Evolutionary conservation across 495 filamentous ascomycete species (phyloP).

Genomic region (Pyronema omphalodes): DNA sequence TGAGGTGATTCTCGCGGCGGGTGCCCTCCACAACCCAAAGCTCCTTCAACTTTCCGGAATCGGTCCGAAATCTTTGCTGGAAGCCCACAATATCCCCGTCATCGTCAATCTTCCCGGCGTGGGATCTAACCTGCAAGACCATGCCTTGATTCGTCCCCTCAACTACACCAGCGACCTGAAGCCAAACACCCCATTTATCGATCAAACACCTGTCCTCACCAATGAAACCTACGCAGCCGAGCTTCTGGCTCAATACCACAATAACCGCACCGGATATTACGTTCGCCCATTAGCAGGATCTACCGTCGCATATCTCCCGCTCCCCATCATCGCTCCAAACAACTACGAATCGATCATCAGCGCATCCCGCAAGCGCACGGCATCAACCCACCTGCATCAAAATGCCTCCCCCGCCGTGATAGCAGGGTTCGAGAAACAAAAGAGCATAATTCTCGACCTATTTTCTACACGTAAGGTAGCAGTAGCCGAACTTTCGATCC

Average conservation of each 20-base stretch:
- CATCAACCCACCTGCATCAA: conserved; percentile 20
- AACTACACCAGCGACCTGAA: conserved; percentile 2
- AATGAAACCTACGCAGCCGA: conserved; percentile 28
- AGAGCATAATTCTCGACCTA: conserved; percentile 11
- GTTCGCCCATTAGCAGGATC: conserved; percentile 21
- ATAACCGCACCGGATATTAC: conserved; percentile 23
- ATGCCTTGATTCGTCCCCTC: conserved; percentile 11
- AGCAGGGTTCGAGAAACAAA: conserved; percentile 24
- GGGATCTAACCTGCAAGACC: conserved; percentile 38
- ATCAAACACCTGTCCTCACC: background rate
- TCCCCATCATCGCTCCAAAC: background rate
- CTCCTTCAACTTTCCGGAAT: conserved; percentile 36
- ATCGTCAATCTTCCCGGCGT: conserved; percentile 33
- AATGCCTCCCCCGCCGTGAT: conserved; percentile 26
- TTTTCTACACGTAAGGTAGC: conserved; percentile 9
- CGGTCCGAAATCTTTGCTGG: conserved; percentile 29
- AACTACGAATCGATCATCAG: background rate
- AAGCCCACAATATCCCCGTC: conserved; percentile 26
- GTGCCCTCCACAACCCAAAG: conserved; percentile 36
- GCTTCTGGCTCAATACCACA: conserved; percentile 26
- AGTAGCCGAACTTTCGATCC: conserved; percentile 13
- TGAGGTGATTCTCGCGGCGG: conserved; percentile 39
- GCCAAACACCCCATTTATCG: background rate
- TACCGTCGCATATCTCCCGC: conserved; percentile 25
- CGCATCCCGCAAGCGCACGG: conserved; percentile 8